Evolutionary conservation across 495 filamentous ascomycete species (phyloP).

Genomic region (Annulohypoxylon bovei): DNA sequence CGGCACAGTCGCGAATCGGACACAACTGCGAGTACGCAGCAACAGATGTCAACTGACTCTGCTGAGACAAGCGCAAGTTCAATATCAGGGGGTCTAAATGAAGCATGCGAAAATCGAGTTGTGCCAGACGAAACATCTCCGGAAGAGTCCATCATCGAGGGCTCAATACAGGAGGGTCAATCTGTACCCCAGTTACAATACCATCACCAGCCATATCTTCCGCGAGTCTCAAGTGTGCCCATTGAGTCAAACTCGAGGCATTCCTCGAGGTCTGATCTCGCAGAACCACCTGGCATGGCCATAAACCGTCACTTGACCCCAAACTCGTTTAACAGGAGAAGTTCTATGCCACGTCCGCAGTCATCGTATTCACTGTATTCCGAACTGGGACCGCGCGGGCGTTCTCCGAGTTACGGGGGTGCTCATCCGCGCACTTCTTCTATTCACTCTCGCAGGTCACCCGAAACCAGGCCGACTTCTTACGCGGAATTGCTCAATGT

Average conservation of each 20-base stretch:
- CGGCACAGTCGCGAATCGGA: slow-evolving; percentile 61
- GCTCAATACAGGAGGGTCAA: slow-evolving; percentile 47
- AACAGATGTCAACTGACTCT: slow-evolving; percentile 55
- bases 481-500: slow-evolving; percentile 89
- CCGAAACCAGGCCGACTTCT: slow-evolving; percentile 79
- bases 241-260: slow-evolving; percentile 51
- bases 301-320: slow-evolving; percentile 69
- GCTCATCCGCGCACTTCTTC: slow-evolving; percentile 65
- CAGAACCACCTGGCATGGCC: slow-evolving; percentile 46
- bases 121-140: slow-evolving; percentile 51
- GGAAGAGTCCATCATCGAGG: slow-evolving; percentile 56
- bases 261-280: slow-evolving; percentile 58
- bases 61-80: slow-evolving; percentile 62
- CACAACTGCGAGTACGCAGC: slow-evolving; percentile 57
- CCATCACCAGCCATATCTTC: slow-evolving; percentile 60
- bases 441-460: slow-evolving; percentile 72
- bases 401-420: slow-evolving; percentile 64
- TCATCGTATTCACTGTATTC: slow-evolving; percentile 78
- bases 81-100: slow-evolving; percentile 56
- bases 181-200: slow-evolving; percentile 66
- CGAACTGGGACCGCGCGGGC: slow-evolving; percentile 68
- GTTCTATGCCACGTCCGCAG: slow-evolving; percentile 69
- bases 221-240: slow-evolving; percentile 51
- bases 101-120: slow-evolving; percentile 52
- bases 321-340: slow-evolving; percentile 59